Conservation (phyloP, 163 green algal genomes). For the Volvox carteri region DNA sequence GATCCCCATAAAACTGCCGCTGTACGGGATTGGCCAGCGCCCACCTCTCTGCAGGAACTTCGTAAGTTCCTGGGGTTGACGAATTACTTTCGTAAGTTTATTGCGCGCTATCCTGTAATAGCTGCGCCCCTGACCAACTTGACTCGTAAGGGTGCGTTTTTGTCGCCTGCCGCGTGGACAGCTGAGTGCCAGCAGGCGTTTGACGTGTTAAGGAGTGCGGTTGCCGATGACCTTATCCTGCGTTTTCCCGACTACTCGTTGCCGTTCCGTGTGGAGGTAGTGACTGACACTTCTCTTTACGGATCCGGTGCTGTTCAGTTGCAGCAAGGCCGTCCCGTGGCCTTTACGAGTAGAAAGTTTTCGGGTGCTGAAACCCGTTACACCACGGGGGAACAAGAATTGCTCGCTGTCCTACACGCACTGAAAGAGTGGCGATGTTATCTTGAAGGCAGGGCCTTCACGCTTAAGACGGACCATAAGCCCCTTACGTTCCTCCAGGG, state of each 20-base stretch:
- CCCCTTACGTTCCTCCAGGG: constrained; percentile 14
- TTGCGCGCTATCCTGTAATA: constrained; percentile 53
- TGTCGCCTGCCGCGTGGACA: not conserved
- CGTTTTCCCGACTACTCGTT: constrained; percentile 50
- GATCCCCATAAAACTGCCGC: not conserved
- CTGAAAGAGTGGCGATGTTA: constrained; percentile 60
- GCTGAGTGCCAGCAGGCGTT: constrained; percentile 1
- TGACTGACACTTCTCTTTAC: constrained; percentile 62
- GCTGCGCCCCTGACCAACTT: constrained; percentile 22
- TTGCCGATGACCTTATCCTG: not conserved
- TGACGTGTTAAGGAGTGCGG: not conserved
- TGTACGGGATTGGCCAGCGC: constrained; percentile 23
- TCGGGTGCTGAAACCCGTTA: not conserved
- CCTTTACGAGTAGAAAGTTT: constrained; percentile 32
- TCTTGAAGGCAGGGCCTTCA: constrained; percentile 43
- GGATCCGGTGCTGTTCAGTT: constrained; percentile 65
- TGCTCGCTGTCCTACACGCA: constrained; percentile 44
- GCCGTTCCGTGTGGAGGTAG: constrained; percentile 57
- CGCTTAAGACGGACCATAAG: constrained; percentile 2
- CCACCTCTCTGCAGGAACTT: constrained; percentile 1
- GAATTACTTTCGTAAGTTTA: constrained; percentile 56
- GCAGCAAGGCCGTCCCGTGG: constrained; percentile 49
- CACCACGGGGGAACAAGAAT: constrained; percentile 21
- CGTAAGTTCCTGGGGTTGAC: constrained; percentile 45
- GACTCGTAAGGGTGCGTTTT: not conserved